Evolutionary conservation across 1,284 basidiomycete genomes (phyloP), one percentile per base, ranked within the genome.

Genomic region (Trichosporon sp.): DNA sequence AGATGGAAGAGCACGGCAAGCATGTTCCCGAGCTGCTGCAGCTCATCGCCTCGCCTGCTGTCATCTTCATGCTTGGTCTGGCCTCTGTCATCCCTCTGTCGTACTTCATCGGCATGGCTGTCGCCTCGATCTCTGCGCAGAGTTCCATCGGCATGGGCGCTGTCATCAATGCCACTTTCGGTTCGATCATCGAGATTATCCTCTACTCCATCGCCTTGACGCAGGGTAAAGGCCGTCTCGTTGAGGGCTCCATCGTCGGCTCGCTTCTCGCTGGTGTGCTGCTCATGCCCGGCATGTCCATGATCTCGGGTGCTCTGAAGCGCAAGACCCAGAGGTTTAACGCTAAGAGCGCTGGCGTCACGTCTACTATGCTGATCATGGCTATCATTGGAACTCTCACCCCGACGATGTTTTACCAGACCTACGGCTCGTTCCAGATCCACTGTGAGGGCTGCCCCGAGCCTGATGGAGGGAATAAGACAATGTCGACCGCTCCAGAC

Each of bases 41-140:
- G 1, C 77, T 89, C 65, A 77, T 99, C 61, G 86, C 91, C 3
- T 88, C 88, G 2, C 88, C 89, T 61, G 86, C 85, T 1, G 81
- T 93, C 70, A 89, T 99, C 72, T 99, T 99, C 78, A 73, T 92
- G 49, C 81, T 95, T 73, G 87, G 90, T 70, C 83, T 99, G 33
- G 86, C 91, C 19, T 93, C 90, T 70, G 93, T 99, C 71, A 97
- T 99, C 68, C 96, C 96, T 0, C 85, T 99, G 7, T 95, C 92
- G 7, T 99, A 99, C 84, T 99, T 97, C 82, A 98, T 99, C 74
- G 96, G 96, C 23, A 99, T 99, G 96, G 96, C 96, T 1, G 96
- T 99, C 62, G 96, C 96, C 0, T 95, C 92, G 58, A 99, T 99
- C 76, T 94, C 91, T 23, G 95, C 96, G 0, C 96, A 99, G 78